Base-by-base conservation (phyloP, 306 rosid species). In the Cucumis hystrix region DNA sequence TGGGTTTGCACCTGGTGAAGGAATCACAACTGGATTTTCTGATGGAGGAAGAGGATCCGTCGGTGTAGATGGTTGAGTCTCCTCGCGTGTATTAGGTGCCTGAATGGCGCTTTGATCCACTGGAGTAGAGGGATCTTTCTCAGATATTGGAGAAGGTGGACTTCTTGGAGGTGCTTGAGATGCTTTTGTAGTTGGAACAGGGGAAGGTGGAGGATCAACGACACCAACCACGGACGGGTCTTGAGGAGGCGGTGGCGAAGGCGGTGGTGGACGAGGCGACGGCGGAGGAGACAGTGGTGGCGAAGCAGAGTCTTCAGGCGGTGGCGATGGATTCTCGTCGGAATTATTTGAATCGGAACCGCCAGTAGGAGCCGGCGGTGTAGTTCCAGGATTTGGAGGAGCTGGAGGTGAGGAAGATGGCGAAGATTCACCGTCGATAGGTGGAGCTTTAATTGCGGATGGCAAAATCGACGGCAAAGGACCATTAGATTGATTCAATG, bases 201-300 rank as follows among this genome's bases (percentile, higher is more conserved):
- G n/a, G 57, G 81, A 15, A 2, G 82, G 60, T 30, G 65, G 78
- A 39, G 77, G 14, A 67, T 79, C 17, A 73, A 18, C 20, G 28
- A 43, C 12, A 37, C 10, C 25, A 16, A 14, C 30, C 4, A 16
- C 25, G 10, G 80, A 43, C 54, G 51, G 25, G 28, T 0, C 4
- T 35, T 60, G 6, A 5, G 23, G 58, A 20, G 84, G 47, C 18
- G 81, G 2, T 57, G 54, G 3, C 23, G 79, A 15, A 52, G 58
- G 20, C 9, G 78, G 82, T 14, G 89, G 75, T 7, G 91, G 81
- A 43, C 68, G 76, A n/a, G 83, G 18, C 12, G 25, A 7, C 20
- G 90, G 79, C 52, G 85, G 55, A n/a, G 82, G 33, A 4, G 70
- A 75, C 5, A 85, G 77, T 7, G 97, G 25, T 2, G 84, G 9